phyloP scores from a whole-genome alignment of 1,139 yeast species.

The Hyphopichia burtonii region DNA sequence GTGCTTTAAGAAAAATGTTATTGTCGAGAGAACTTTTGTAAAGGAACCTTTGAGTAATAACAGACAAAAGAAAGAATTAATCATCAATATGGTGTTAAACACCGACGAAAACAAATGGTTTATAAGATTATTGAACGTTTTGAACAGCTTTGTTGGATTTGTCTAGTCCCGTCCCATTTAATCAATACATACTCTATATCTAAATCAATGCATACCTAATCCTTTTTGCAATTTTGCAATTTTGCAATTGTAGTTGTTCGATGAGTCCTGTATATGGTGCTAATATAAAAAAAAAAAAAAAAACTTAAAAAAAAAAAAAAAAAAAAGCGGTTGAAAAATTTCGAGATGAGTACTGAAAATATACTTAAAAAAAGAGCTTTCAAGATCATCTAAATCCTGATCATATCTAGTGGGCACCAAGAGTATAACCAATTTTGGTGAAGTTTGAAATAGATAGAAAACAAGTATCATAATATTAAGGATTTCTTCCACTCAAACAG shows the following conservation, averaged over 20 bases:
- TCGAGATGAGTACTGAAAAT: conserved; percentile 12
- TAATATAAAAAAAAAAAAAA: neutral
- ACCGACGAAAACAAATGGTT: conserved; percentile 50
- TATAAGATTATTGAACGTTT: conserved; percentile 34
- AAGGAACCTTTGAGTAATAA: conserved; percentile 25
- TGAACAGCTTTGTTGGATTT: conserved; percentile 47
- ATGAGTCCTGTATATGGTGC: neutral
- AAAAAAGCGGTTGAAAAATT: conserved; percentile 11
- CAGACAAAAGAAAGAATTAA: conserved; percentile 35
- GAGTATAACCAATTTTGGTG: neutral
- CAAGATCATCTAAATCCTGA: neutral
- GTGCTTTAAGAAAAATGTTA: conserved; percentile 44
- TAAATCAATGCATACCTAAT: too few species aligned
- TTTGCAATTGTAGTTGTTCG: neutral
- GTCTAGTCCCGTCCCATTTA: conserved; percentile 23
- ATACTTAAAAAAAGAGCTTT: neutral
- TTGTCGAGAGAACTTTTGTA: conserved; percentile 41
- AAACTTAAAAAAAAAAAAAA: neutral
- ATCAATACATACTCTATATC: too few species aligned
- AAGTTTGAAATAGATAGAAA: too few species aligned
- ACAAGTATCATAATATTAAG: too few species aligned
- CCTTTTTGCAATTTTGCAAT: neutral
- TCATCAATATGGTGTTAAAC: conserved; percentile 45
- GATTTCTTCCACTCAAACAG: too few species aligned
- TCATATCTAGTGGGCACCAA: neutral